Evolutionary conservation across 2,329 filamentous ascomycete genomes (phyloP).

Genomic region (Colletotrichum gloeosporioides): DNA sequence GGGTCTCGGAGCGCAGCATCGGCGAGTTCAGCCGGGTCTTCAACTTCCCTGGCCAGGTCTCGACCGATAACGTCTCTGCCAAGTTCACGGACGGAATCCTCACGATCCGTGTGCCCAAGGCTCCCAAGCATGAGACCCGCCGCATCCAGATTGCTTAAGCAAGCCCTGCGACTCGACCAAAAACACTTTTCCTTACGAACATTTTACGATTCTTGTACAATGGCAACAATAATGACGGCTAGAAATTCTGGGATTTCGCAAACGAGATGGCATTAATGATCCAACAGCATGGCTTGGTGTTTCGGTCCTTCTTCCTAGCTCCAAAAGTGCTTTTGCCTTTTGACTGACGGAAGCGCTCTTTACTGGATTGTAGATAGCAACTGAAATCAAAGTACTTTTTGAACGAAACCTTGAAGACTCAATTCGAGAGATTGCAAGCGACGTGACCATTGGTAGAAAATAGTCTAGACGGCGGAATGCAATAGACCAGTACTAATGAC

Average conservation of each 20-base stretch:
- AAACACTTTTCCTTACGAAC: neutral
- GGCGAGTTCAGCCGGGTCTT: constrained; percentile 74
- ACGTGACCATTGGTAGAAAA: neutral
- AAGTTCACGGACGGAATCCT: constrained; percentile 70
- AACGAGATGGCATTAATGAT: neutral
- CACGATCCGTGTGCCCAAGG: constrained; percentile 69
- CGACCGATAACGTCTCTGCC: constrained; percentile 66
- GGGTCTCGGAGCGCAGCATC: constrained; percentile 70
- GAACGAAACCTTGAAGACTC: neutral
- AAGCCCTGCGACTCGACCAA: neutral
- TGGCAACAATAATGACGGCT: neutral
- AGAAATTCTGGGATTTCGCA: neutral
- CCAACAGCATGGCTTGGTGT: neutral
- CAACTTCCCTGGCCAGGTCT: constrained; percentile 69
- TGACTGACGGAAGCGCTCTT: neutral
- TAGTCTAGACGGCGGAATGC: neutral
- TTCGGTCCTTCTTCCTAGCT: neutral
- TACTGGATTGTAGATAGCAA: neutral
- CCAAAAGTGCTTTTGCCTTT: neutral
- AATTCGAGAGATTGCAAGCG: neutral
- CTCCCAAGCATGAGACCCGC: constrained; percentile 60
- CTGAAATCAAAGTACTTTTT: neutral
- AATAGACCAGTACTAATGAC: neutral
- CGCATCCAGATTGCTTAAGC: constrained; percentile 60
- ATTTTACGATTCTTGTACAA: neutral